phyloP scores from a whole-genome alignment of 225 moss, liverwort and hornwort genomes.

The Sphagnum contortum region DNA sequence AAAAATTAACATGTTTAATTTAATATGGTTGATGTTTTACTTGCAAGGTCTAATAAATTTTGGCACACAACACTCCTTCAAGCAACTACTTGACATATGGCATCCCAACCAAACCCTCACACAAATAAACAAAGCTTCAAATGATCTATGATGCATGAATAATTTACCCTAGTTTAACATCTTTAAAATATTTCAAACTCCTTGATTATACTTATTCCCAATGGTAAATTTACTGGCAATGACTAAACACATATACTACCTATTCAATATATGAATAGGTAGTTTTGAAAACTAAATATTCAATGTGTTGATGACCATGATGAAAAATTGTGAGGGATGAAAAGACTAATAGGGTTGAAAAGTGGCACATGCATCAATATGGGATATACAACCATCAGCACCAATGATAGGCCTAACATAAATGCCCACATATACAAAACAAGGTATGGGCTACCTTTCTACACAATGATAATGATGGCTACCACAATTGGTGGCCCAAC shows the following conservation, averaged over 20 bases:
- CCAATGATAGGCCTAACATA: constrained; percentile 77
- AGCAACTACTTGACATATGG: constrained; percentile 28
- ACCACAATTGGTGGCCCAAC: constrained; percentile 91
- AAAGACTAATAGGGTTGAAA: constrained; percentile 66
- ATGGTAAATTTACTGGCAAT: no score
- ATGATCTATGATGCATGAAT: no score
- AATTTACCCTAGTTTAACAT: no score
- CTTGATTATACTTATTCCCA: no score
- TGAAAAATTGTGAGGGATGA: background rate
- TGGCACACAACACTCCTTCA: constrained; percentile 58
- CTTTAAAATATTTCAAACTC: no score
- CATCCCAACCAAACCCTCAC: background rate
- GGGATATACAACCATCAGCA: constrained; percentile 89
- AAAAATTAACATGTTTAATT: no score
- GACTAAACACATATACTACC: no score
- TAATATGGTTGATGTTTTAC: no score
- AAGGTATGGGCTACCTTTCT: constrained; percentile 93
- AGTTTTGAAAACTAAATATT: no score
- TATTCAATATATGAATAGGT: no score
- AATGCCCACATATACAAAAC: constrained; percentile 98
- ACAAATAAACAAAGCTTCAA: no score
- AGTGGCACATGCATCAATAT: constrained; percentile 73
- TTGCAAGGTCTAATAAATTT: constrained; percentile 3
- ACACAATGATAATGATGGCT: constrained; percentile 72
- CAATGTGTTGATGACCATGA: no score